phyloP scores from a whole-genome alignment of 805 yeast species.

The Brettanomyces bruxellensis region DNA sequence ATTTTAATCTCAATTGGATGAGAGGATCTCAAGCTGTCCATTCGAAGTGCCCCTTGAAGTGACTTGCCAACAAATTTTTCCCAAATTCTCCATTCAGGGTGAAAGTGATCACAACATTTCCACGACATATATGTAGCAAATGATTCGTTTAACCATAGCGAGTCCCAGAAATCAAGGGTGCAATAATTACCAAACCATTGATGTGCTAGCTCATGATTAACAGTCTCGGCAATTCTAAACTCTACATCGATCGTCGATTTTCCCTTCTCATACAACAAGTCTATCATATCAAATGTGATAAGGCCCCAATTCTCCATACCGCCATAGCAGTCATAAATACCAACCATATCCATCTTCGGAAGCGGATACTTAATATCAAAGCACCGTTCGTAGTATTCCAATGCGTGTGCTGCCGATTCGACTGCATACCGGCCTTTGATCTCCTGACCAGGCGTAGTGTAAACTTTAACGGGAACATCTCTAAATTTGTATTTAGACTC shows the following conservation, averaged over 20 bases:
- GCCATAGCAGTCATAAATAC: conserved; percentile 74
- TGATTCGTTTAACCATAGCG: conserved; percentile 83
- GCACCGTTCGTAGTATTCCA: conserved; percentile 41
- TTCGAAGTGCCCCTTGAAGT: conserved; percentile 40
- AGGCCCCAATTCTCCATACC: conserved; percentile 94
- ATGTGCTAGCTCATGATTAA: conserved; percentile 84
- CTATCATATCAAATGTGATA: conserved; percentile 58
- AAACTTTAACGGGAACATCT: conserved; percentile 43
- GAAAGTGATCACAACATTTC: conserved; percentile 58
- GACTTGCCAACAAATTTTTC: conserved; percentile 48
- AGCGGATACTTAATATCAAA: conserved; percentile 59
- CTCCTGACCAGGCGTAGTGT: conserved; percentile 42
- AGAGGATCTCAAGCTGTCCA: conserved; percentile 58
- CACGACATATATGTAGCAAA: conserved; percentile 85
- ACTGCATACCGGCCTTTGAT: conserved; percentile 39
- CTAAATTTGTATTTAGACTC: conserved; percentile 37
- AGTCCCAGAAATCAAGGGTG: conserved; percentile 93
- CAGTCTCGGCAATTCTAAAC: conserved; percentile 72
- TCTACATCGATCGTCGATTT: conserved; percentile 44
- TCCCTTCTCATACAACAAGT: conserved; percentile 39
- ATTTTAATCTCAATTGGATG: conserved; percentile 87
- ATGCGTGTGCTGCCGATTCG: conserved; percentile 41
- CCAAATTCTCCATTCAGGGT: conserved; percentile 78
- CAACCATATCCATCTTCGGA: conserved; percentile 76
- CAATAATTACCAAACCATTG: conserved; percentile 91